Conservation (phyloP, 2,329 filamentous ascomycete species). For the Aureobasidium musti region DNA sequence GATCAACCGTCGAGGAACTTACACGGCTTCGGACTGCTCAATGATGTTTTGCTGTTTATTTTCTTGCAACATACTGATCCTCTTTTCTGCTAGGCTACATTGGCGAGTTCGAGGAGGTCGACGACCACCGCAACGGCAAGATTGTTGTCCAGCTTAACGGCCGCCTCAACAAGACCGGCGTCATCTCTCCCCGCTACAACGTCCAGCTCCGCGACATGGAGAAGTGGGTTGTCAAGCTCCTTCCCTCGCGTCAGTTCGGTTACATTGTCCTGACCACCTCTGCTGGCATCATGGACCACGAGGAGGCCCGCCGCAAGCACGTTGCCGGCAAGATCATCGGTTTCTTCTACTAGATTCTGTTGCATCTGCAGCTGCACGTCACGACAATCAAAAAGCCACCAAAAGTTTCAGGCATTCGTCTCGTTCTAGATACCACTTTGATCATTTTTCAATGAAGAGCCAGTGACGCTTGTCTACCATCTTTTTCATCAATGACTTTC, state of each 20-base stretch:
- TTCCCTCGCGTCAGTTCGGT: conserved; percentile 99
- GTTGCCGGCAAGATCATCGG: conserved; percentile 99
- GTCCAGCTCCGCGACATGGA: conserved; percentile 95
- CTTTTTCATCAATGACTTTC: background rate
- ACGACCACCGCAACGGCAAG: conserved; percentile 99
- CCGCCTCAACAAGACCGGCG: conserved; percentile 96
- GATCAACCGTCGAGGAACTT: conserved; percentile 81
- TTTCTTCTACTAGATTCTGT: conserved; percentile 80
- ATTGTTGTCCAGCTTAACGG: conserved; percentile 99
- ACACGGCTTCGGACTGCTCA: conserved; percentile 81
- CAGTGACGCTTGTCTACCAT: conserved; percentile 25
- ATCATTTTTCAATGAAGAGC: conserved; percentile 28
- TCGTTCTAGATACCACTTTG: conserved; percentile 30
- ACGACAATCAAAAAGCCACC: conserved; percentile 5
- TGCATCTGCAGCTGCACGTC: background rate
- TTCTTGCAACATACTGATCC: conserved; percentile 81
- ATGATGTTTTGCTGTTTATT: conserved; percentile 91
- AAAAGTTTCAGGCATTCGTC: conserved; percentile 31
- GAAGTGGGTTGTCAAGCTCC: conserved; percentile 99
- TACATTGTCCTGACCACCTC: conserved; percentile 99
- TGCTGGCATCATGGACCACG: conserved; percentile 99
- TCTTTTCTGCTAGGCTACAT: conserved; percentile 74
- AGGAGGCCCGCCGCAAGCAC: conserved; percentile 99
- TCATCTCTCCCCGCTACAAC: conserved; percentile 99
- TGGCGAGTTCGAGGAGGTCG: conserved; percentile 98